A percentile compares a stretch with the other conserved stretches of the same genome.
Conservation (phyloP, 1,284 basidiomycete genomes). For the Cutaneotrichosporon dermatis region DNA sequence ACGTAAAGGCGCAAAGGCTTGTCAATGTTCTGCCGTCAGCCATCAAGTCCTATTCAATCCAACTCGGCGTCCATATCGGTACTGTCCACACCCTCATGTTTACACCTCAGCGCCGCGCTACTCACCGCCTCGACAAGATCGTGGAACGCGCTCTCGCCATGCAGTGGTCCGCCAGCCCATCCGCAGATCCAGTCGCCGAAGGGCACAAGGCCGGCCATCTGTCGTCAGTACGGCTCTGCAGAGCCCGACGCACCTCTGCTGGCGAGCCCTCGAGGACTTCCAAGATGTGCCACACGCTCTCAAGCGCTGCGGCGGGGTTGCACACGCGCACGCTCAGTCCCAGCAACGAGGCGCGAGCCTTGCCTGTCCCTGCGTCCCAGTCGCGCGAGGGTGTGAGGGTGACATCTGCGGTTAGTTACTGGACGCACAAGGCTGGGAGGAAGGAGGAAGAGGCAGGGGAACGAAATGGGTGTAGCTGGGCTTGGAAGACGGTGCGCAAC, state of each 20-base stretch:
- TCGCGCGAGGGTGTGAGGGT: constrained; percentile 74
- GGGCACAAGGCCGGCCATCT: constrained; percentile 63
- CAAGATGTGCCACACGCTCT: constrained; percentile 96
- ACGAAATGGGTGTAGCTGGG: no score
- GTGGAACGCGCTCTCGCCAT: constrained; percentile 94
- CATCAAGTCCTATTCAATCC: no score
- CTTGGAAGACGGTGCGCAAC: no score
- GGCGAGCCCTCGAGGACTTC: constrained; percentile 95
- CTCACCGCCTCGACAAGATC: constrained; percentile 83
- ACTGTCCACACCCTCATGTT: no score
- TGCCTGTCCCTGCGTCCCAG: constrained; percentile 57
- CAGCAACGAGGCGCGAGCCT: constrained; percentile 66
- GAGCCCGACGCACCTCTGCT: constrained; percentile 59
- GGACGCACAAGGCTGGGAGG: not conserved
- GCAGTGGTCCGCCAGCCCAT: constrained; percentile 88
- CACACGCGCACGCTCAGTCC: constrained; percentile 90
- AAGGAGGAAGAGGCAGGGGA: no score
- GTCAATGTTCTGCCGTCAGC: constrained; percentile 68
- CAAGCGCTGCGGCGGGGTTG: constrained; percentile 76
- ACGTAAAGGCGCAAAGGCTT: constrained; percentile 50
- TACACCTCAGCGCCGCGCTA: not conserved
- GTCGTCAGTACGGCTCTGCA: not conserved
- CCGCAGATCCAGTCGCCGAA: constrained; percentile 87
- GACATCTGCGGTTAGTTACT: constrained; percentile 58
- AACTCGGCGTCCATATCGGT: no score